Base-by-base conservation (phyloP, 1,139 yeast species). In the Yueomyces sp. region DNA sequence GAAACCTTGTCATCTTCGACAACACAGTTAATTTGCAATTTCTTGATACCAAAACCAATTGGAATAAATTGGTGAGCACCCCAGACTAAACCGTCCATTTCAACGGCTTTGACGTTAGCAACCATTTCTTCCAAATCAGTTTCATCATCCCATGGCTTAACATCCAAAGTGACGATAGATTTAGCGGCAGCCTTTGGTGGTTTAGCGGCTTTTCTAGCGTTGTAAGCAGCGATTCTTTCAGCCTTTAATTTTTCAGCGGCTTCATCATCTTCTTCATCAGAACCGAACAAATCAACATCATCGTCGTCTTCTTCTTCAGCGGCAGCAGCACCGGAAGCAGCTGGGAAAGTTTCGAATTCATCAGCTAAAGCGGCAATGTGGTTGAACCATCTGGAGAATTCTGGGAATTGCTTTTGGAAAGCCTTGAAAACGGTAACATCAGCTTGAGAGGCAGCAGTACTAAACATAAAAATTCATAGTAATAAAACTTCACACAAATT, bases 81-180 rank as follows among this genome's bases (percentile, higher is more conserved):
- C 98, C 98, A 91, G 57, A 71, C 72, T 65, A 93, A 83, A 78
- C 99, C 99, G 42, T 89, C 97, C 73, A 72, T 70, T 67, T 78
- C 81, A 60, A 89, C 69, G 56, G 75, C 66, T 78, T 86, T 87
- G 64, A 87, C 96, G 69, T 78, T 77, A 49, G 81, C 89, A 60
- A 85, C 71, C 72, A 91, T 68, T 69, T 80, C 81, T 48, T 91
- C 95, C 68, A 93, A 76, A 67, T 89, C 81, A 56, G 98, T 91
- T 77, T 91, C 97, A 64, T 91, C 97, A 72, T 91, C 98, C 98
- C 98, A 91, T 72, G 96, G 97, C 82, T 91, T 91, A 60, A 91
- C 95, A 62, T 91, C 98, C 63, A 91, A 66, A 62, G 98, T 91
- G 63, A 91, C 95, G 58, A 87, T 75, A 52, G 97, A 85, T 78